Percentiles rank a stretch among this genome's conserved stretches.
phyloP scores from a whole-genome alignment of 2,329 filamentous ascomycete species.

The Sphaerostilbella broomeana region DNA sequence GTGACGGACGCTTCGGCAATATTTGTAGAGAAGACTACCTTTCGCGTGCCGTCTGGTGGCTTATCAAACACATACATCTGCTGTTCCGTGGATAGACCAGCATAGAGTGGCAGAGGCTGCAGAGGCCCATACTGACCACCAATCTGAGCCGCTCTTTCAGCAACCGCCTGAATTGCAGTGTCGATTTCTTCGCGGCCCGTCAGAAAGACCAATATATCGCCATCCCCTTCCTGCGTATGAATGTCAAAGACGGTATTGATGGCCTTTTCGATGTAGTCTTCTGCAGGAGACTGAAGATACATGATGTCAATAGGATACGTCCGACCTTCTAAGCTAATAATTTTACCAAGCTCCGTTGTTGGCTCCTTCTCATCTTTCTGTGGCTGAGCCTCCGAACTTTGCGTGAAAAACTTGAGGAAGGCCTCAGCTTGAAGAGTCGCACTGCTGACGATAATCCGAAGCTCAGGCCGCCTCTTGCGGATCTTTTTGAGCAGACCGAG shows the following conservation, averaged over 20 bases:
- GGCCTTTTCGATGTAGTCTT: conserved; percentile 81
- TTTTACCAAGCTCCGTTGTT: conserved; percentile 33
- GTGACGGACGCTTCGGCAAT: conserved; percentile 96
- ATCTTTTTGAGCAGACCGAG: conserved; percentile 91
- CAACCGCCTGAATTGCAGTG: conserved; percentile 67
- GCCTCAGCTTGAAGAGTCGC: conserved; percentile 87
- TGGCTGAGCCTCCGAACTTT: conserved; percentile 30
- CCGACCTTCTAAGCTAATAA: conserved; percentile 80
- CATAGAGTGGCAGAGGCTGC: conserved; percentile 67
- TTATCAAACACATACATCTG: conserved; percentile 94
- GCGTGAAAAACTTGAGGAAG: conserved; percentile 71
- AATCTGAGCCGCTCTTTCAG: conserved; percentile 61
- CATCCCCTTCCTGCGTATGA: conserved; percentile 69
- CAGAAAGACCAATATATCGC: conserved; percentile 85
- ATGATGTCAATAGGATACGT: conserved; percentile 85
- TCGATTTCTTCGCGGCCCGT: conserved; percentile 94
- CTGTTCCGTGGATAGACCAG: conserved; percentile 80
- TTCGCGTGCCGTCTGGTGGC: conserved; percentile 72
- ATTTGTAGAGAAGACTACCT: conserved; percentile 90
- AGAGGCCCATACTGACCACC: conserved; percentile 26
- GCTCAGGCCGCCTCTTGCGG: conserved; percentile 65
- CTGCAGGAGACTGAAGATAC: conserved; percentile 68
- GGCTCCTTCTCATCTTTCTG: conserved; percentile 23
- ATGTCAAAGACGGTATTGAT: conserved; percentile 83
- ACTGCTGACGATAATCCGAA: conserved; percentile 86